A percentile compares a stretch with the other conserved stretches of the same genome.
phyloP scores from a whole-genome alignment of 2,329 filamentous ascomycete genomes.

The Colletotrichum chlorophyti region DNA sequence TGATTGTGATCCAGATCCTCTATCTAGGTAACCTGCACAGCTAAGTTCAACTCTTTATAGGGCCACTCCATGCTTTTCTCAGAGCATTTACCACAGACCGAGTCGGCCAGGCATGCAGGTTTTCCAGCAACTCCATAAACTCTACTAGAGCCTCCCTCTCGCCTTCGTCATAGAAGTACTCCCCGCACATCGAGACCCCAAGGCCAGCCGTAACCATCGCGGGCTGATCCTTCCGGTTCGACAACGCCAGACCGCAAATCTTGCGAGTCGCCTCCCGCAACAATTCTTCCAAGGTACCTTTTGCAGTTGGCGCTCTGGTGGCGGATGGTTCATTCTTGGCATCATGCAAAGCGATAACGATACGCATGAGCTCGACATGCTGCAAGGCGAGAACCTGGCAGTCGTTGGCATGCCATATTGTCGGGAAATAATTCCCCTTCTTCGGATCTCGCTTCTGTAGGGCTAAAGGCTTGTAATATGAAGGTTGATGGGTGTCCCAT shows the following conservation, averaged over 20 bases:
- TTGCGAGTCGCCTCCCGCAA: slow-evolving; percentile 55
- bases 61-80: slow-evolving; percentile 56
- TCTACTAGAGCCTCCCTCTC: slow-evolving; percentile 56
- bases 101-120: slow-evolving; percentile 58
- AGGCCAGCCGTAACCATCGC: slow-evolving; percentile 62
- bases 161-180: slow-evolving; percentile 50
- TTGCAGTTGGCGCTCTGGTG: slow-evolving; percentile 36
- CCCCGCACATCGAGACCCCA: slow-evolving; percentile 56
- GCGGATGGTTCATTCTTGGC: slow-evolving; percentile 50
- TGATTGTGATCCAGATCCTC: no score
- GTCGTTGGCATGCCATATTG: slow-evolving; percentile 42
- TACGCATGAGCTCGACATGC: slow-evolving; percentile 36
- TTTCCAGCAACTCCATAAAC: slow-evolving; percentile 53
- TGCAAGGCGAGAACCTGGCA: slow-evolving; percentile 8
- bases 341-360: slow-evolving; percentile 65
- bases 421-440: slow-evolving; percentile 56
- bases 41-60: no score
- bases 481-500: slow-evolving; percentile 55
- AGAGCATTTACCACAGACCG: slow-evolving; percentile 52
- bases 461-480: slow-evolving; percentile 62
- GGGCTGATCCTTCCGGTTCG: slow-evolving; percentile 61
- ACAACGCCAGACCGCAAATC: slow-evolving; percentile 64
- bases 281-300: slow-evolving; percentile 42
- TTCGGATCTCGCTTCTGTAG: slow-evolving; percentile 41
- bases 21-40: no score